A percentile compares a stretch with the other conserved stretches of the same genome.
These are phyloP conservation scores for Vinca minor DNA, from an alignment of 257 asterid genomes.

Conservation along the genomic window DNA sequence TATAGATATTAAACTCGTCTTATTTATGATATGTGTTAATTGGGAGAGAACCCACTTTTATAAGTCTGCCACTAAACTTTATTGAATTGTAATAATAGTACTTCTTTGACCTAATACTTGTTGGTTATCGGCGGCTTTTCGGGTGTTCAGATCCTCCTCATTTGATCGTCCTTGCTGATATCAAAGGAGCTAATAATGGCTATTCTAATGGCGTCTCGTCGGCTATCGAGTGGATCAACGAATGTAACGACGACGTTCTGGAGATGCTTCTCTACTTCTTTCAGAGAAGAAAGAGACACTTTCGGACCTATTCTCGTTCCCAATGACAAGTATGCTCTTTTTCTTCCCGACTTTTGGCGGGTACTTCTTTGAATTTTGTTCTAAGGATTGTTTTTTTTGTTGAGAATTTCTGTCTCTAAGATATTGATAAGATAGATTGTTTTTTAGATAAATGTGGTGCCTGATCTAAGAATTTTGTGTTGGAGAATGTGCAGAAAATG, in stretches of 20 bases:
- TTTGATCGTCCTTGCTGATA: not conserved
- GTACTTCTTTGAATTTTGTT: not conserved
- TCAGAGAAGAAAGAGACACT: slow-evolving; percentile 82
- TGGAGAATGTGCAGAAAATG: no score
- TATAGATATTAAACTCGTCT: no score
- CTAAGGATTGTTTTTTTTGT: not conserved
- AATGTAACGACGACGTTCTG: slow-evolving; percentile 24
- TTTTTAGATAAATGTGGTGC: no score
- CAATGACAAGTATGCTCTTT: slow-evolving; percentile 44
- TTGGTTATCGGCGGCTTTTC: not conserved
- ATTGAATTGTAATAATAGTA: no score
- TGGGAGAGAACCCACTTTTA: no score
- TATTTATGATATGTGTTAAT: no score
- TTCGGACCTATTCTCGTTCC: slow-evolving; percentile 94
- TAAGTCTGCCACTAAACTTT: no score
- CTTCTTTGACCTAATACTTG: no score
- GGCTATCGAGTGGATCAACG: slow-evolving; percentile 40
- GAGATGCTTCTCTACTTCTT: slow-evolving; percentile 56
- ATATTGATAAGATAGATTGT: no score
- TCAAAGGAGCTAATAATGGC: slow-evolving; percentile 33
- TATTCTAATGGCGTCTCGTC: slow-evolving; percentile 45
- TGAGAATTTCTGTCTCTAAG: no score
- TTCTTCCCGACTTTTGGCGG: no score
- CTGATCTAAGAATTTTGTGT: no score
- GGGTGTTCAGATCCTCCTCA: not conserved